Evolutionary conservation across 192 early-diverging fungal genomes (phyloP).

Genomic region (Backusella mclennaniae): DNA sequence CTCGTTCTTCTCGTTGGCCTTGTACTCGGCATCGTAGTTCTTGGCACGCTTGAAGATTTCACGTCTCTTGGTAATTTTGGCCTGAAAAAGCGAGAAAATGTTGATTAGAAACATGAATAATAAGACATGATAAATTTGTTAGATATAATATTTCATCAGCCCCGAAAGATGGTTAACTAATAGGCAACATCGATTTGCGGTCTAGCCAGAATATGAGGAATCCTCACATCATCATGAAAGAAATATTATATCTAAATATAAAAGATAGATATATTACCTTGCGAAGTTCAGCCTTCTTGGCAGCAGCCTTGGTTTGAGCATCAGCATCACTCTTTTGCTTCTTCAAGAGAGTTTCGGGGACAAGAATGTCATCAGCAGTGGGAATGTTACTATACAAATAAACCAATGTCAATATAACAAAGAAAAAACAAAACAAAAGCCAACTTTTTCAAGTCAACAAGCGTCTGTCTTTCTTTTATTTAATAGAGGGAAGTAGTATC

Average conservation of each 20-base stretch:
- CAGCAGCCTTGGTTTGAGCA: slow-evolving; percentile 58
- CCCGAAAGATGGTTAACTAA: slow-evolving; percentile 10
- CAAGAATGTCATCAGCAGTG: slow-evolving; percentile 68
- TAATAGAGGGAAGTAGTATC: neutral
- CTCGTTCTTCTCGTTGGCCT: slow-evolving; percentile 81
- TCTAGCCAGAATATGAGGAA: slow-evolving; percentile 4
- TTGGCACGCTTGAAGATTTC: slow-evolving; percentile 99
- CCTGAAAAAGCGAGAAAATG: slow-evolving; percentile 23
- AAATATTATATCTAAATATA: neutral
- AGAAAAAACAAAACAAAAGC: neutral
- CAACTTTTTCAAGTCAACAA: neutral
- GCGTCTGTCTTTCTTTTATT: neutral
- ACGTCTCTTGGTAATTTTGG: slow-evolving; percentile 70
- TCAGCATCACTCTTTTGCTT: slow-evolving; percentile 78
- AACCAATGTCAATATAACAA: neutral
- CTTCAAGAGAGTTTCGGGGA: slow-evolving; percentile 88
- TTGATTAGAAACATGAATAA: neutral
- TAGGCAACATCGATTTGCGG: neutral
- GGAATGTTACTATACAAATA: slow-evolving; percentile 45
- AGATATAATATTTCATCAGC: neutral
- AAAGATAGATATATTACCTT: slow-evolving; percentile 41
- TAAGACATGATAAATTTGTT: neutral
- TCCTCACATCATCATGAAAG: neutral
- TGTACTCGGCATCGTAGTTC: slow-evolving; percentile 98
- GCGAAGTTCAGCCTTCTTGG: slow-evolving; percentile 46